Conservation (phyloP, 2,329 filamentous ascomycete genomes). For the Dryadomyces sulphureus region DNA sequence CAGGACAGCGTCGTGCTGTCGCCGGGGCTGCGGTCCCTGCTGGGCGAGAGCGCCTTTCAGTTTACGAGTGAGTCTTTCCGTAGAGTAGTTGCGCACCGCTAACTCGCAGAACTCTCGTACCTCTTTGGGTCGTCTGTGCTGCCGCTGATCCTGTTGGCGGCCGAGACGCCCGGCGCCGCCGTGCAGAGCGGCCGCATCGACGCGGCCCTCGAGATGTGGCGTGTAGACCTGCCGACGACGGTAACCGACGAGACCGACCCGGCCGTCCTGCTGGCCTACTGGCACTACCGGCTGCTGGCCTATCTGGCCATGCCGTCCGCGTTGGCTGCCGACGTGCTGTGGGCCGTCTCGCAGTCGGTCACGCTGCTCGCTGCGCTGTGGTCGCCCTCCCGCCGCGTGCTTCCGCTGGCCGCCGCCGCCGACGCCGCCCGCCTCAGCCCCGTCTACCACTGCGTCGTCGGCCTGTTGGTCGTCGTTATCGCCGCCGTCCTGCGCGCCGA, state of each 20-base stretch:
- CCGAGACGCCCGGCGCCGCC: constrained; percentile 22
- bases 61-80: constrained; percentile 42
- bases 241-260: constrained; percentile 37
- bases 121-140: constrained; percentile 30
- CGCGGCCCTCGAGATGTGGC: constrained; percentile 49
- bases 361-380: constrained; percentile 36
- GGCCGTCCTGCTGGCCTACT: constrained; percentile 52
- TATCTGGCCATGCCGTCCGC: constrained; percentile 43
- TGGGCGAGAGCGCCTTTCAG: constrained; percentile 50
- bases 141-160: constrained; percentile 18
- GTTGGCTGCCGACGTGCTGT: constrained; percentile 41
- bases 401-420: neutral
- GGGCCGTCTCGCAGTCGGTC: constrained; percentile 43
- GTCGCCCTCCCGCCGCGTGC: neutral
- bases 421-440: constrained; percentile 29
- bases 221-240: constrained; percentile 45
- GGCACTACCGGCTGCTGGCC: constrained; percentile 52
- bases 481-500: constrained; percentile 30
- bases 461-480: constrained; percentile 27
- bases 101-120: constrained; percentile 12
- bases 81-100: neutral
- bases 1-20: constrained; percentile 45
- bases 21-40: constrained; percentile 40
- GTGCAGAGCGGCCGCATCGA: constrained; percentile 35
- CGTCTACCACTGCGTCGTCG: constrained; percentile 52